Evolutionary conservation across 2,329 filamentous ascomycete species (phyloP), one percentile per base, ranked within the genome.

Genomic region (Aureobasidium melanogenum): DNA sequence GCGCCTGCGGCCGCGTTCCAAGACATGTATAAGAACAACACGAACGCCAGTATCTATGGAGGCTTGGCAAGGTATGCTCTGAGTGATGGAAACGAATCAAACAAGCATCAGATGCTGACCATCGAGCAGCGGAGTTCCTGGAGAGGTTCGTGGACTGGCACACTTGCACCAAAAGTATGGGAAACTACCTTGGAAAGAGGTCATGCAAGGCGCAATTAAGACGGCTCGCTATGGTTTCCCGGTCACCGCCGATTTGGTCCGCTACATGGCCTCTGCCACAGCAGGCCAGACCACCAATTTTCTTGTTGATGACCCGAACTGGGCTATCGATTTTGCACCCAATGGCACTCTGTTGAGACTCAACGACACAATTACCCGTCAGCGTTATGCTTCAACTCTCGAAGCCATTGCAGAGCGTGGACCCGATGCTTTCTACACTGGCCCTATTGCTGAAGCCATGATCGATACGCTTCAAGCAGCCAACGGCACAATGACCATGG

Each of bases 311-410:
- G 85, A 97, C 61, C 85, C 88, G 0, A 83, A 84, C 3, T 97
- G 91, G 88, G 90, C 92, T 0, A 73, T 88, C 51, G 93, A 97
- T 70, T 97, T 97, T 75, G 91, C 91, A 2, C 91, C 91, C 0
- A 85, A 92, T 63, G 93, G 91, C 3, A 87, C 81, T 0, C 77
- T 89, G 2, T 68, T 96, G 0, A 77, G 81, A 19, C 74, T 91
- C 2, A 90, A 89, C 19, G 89, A 96, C 52, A 87, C 75, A 0
- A 91, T 97, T 69, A 92, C 88, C 0, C 81, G 92, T 47, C 88
- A 86, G 69, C 83, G 92, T 62, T 96, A 92, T 70, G 91, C 89
- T 66, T 71, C 89, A 63, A 90, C 91, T 0, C 81, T 97, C 0
- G 85, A 93, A 69, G 82, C 80, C 0, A 91, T 97, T 65, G 90